Evolutionary conservation across 1,284 basidiomycete genomes (phyloP).

Genomic region (Ceratobasidium sp.): DNA sequence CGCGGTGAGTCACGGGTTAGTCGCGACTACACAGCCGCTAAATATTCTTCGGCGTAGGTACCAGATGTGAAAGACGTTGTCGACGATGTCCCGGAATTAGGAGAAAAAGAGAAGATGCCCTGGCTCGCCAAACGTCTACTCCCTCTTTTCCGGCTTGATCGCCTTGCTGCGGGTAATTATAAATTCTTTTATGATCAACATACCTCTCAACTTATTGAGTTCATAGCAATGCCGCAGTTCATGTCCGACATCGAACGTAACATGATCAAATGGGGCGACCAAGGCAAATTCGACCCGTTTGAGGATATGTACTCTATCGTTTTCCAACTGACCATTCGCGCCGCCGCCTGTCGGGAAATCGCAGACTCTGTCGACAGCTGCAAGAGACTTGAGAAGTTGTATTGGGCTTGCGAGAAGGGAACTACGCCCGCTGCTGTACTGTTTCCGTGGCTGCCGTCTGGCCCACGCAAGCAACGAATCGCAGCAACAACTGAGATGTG

Average conservation of each 20-base stretch:
- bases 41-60: neutral
- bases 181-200: neutral
- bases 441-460: conserved; percentile 32
- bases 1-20: neutral
- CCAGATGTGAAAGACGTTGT: conserved; percentile 4
- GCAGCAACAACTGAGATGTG: conserved; percentile 15
- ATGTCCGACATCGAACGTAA: conserved; percentile 28
- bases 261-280: conserved; percentile 22
- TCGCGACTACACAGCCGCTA: too few relatives aligned
- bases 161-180: neutral
- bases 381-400: conserved; percentile 21
- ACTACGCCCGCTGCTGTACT: conserved; percentile 8
- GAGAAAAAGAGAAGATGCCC: conserved; percentile 10
- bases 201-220: neutral
- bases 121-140: conserved; percentile 5
- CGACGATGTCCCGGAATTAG: neutral
- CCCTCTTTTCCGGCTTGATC: conserved; percentile 14
- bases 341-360: conserved; percentile 13
- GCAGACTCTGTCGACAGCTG: conserved; percentile 24
- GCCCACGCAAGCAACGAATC: neutral
- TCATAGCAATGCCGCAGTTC: conserved; percentile 7
- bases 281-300: conserved; percentile 25
- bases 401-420: conserved; percentile 19
- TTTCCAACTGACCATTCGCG: conserved; percentile 25
- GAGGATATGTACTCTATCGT: conserved; percentile 21